Percentiles rank a stretch among this genome's conserved stretches.
These are phyloP conservation scores for Sugiyamaella valdiviana DNA, from an alignment of 805 yeast species.

Conservation along the genomic window DNA sequence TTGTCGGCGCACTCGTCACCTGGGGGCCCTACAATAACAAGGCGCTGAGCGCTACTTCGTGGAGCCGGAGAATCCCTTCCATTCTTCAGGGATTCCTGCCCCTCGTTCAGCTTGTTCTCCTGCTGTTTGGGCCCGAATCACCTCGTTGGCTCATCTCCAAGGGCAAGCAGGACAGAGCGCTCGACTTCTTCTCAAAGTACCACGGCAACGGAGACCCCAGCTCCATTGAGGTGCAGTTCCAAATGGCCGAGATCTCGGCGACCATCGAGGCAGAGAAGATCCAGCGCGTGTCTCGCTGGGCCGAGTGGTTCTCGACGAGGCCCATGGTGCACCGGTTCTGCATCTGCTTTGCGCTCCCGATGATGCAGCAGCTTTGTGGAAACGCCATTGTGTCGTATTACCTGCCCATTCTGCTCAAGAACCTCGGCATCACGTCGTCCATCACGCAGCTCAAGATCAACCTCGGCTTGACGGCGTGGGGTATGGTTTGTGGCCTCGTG, in stretches of 20 bases:
- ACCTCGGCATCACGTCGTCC: slow-evolving; percentile 44
- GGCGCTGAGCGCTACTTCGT: slow-evolving; percentile 64
- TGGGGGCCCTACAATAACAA: slow-evolving; percentile 14
- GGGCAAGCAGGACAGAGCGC: slow-evolving; percentile 39
- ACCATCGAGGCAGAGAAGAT: neutral
- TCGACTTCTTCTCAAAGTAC: slow-evolving; percentile 30
- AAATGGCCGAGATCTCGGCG: slow-evolving; percentile 1
- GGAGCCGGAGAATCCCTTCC: slow-evolving; percentile 3
- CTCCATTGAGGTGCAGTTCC: slow-evolving; percentile 11
- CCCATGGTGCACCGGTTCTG: slow-evolving; percentile 10
- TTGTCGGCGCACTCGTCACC: slow-evolving; percentile 71
- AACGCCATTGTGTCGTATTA: slow-evolving; percentile 33
- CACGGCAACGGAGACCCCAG: slow-evolving; percentile 16
- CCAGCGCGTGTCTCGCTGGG: neutral
- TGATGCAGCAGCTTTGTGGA: slow-evolving; percentile 14
- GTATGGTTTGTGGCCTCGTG: slow-evolving; percentile 5
- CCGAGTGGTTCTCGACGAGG: slow-evolving; percentile 2
- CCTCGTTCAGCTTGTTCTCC: neutral
- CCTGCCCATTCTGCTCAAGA: slow-evolving; percentile 43
- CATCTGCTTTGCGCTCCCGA: slow-evolving; percentile 4
- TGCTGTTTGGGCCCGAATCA: slow-evolving; percentile 5
- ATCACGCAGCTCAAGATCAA: slow-evolving; percentile 12
- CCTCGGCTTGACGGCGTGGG: slow-evolving; percentile 7
- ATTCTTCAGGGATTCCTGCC: slow-evolving; percentile 2
- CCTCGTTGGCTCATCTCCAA: slow-evolving; percentile 10